Evolutionary conservation across 768 basidiomycete species (phyloP).

Genomic region (Lentinus brumalis): DNA sequence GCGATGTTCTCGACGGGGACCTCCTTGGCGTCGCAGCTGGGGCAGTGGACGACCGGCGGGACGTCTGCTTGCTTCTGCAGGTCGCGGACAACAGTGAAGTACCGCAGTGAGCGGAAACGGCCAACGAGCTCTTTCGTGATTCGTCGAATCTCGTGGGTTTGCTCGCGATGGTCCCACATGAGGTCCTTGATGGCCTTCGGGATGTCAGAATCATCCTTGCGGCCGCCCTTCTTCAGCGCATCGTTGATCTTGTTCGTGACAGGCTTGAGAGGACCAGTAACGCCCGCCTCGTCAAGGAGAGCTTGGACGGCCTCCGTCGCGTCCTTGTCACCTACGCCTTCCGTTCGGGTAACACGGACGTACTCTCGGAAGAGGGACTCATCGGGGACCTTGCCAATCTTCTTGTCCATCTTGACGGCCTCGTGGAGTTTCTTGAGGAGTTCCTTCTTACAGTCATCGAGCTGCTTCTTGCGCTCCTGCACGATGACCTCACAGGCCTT

Average conservation of each 20-base stretch:
- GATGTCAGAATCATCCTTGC: slow-evolving; percentile 57
- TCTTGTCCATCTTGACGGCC: slow-evolving; percentile 69
- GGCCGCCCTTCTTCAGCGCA: slow-evolving; percentile 21
- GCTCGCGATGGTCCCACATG: slow-evolving; percentile 83
- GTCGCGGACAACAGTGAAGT: slow-evolving; percentile 89
- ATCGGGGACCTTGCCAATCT: slow-evolving; percentile 58
- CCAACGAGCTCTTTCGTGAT: slow-evolving; percentile 88
- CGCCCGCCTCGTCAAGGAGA: slow-evolving; percentile 64
- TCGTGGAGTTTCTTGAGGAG: slow-evolving; percentile 65
- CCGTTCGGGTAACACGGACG: slow-evolving; percentile 65
- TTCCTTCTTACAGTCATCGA: slow-evolving; percentile 77
- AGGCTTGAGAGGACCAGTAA: slow-evolving; percentile 35
- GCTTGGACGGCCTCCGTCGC: slow-evolving; percentile 61
- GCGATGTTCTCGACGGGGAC: slow-evolving; percentile 71
- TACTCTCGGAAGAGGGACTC: slow-evolving; percentile 84
- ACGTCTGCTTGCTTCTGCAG: slow-evolving; percentile 73
- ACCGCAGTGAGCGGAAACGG: slow-evolving; percentile 86
- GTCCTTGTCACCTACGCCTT: slow-evolving; percentile 78
- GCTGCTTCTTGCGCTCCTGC: slow-evolving; percentile 74
- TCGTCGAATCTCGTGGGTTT: slow-evolving; percentile 82
- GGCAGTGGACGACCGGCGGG: slow-evolving; percentile 63
- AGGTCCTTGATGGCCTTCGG: slow-evolving; percentile 59
- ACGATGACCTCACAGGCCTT: slow-evolving; percentile 94
- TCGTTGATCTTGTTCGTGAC: slow-evolving; percentile 16
- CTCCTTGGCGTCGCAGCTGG: slow-evolving; percentile 55